These are phyloP conservation scores for Castanea mollissima DNA, from an alignment of 306 rosid genomes.

Conservation along the genomic window DNA sequence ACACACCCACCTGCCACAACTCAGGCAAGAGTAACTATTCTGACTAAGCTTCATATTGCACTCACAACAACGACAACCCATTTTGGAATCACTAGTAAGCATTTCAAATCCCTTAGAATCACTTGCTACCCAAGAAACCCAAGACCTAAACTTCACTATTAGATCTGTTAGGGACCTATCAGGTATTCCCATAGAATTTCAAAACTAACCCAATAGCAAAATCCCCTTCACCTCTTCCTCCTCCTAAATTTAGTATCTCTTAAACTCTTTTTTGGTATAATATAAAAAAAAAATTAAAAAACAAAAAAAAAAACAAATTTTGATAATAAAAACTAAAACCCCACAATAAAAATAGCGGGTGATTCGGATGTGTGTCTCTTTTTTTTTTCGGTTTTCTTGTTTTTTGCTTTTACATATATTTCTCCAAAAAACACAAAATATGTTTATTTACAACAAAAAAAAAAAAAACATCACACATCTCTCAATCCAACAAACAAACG, in stretches of 20 bases:
- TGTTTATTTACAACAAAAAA: too few relatives aligned
- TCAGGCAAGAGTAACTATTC: slow-evolving; percentile 53
- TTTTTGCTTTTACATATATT: slow-evolving; percentile 5
- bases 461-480: too few relatives aligned
- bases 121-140: slow-evolving; percentile 55
- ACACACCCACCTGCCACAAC: slow-evolving; percentile 74
- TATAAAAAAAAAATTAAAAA: slow-evolving; percentile 26
- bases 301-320: not conserved
- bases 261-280: slow-evolving; percentile 22
- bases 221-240: slow-evolving; percentile 16
- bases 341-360: slow-evolving; percentile 73
- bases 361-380: slow-evolving; percentile 35
- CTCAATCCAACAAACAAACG: too few relatives aligned
- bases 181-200: slow-evolving; percentile 87
- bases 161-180: slow-evolving; percentile 71
- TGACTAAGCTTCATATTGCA: slow-evolving; percentile 41
- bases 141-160: slow-evolving; percentile 62
- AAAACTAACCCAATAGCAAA: slow-evolving; percentile 28
- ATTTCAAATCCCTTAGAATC: slow-evolving; percentile 49
- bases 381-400: slow-evolving; percentile 16
- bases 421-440: slow-evolving; percentile 19
- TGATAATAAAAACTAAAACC: not conserved
- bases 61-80: slow-evolving; percentile 67
- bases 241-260: slow-evolving; percentile 28
- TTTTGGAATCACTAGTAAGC: slow-evolving; percentile 43